A percentile compares a stretch with the other conserved stretches of the same genome.
Conservation (phyloP, 371 early-diverging fungal species). For the Chytridiales sp. region DNA sequence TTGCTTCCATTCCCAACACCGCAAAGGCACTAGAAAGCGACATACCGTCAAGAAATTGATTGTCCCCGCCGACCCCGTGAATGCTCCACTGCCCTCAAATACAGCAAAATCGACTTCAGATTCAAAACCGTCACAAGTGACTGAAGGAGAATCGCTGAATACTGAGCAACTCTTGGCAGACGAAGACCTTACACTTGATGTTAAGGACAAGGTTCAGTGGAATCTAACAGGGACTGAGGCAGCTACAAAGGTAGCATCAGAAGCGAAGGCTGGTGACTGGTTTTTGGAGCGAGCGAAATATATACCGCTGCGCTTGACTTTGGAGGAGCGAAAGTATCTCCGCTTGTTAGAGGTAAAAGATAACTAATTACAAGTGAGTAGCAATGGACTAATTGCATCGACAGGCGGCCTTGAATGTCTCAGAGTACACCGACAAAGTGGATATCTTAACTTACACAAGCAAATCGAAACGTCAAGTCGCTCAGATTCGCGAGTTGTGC, state of each 20-base stretch:
- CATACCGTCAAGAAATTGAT: constrained; percentile 52
- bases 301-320: constrained; percentile 86
- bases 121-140: not conserved
- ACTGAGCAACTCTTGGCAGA: not conserved
- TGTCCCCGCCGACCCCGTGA: not conserved
- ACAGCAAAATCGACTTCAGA: not conserved
- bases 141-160: not conserved
- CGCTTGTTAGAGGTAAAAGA: constrained; percentile 71
- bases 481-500: constrained; percentile 93
- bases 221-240: not conserved
- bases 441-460: constrained; percentile 77
- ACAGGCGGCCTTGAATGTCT: constrained; percentile 84
- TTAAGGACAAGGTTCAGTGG: not conserved
- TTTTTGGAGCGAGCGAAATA: constrained; percentile 82
- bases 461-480: constrained; percentile 87
- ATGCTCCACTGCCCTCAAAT: not conserved
- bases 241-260: not conserved
- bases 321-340: constrained; percentile 83
- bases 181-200: not conserved
- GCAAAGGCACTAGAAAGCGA: constrained; percentile 74
- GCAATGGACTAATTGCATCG: too few relatives aligned
- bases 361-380: too few relatives aligned
- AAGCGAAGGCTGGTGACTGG: constrained; percentile 56
- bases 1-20: constrained; percentile 81
- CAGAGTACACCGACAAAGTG: constrained; percentile 89